phyloP scores from a whole-genome alignment of 2,329 filamentous ascomycete species.

The Venturiaceae sp. region DNA sequence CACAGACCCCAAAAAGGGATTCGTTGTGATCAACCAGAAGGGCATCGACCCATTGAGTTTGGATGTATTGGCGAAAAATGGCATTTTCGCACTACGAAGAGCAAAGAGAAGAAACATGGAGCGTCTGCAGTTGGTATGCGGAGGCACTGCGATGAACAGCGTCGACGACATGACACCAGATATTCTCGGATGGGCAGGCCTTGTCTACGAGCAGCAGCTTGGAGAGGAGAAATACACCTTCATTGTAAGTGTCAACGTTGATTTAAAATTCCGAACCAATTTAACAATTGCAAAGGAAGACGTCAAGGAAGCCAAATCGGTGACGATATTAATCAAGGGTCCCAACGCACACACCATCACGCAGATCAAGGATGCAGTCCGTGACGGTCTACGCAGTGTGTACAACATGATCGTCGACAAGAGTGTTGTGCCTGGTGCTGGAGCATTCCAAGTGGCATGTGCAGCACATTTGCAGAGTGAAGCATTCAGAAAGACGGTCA shows the following conservation, averaged over 20 bases:
- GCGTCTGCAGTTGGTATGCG: slow-evolving; percentile 87
- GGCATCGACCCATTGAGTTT: slow-evolving; percentile 94
- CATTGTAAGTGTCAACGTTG: slow-evolving; percentile 36
- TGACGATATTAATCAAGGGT: slow-evolving; percentile 95
- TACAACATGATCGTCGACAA: slow-evolving; percentile 99
- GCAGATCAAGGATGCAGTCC: slow-evolving; percentile 92
- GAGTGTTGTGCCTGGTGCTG: slow-evolving; percentile 87
- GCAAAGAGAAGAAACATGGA: slow-evolving; percentile 99
- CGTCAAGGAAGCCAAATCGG: slow-evolving; percentile 96
- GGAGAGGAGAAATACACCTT: slow-evolving; percentile 99
- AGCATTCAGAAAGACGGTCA: slow-evolving; percentile 78
- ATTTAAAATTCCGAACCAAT: not conserved
- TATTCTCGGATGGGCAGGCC: slow-evolving; percentile 87
- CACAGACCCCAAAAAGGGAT: slow-evolving; percentile 84
- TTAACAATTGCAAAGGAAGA: slow-evolving; percentile 52
- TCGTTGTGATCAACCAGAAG: slow-evolving; percentile 98
- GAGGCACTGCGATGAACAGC: slow-evolving; percentile 86
- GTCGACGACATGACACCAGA: slow-evolving; percentile 87
- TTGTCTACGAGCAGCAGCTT: slow-evolving; percentile 93
- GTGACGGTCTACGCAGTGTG: slow-evolving; percentile 88
- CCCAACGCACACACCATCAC: slow-evolving; percentile 94
- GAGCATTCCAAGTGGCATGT: slow-evolving; percentile 92
- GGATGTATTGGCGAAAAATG: slow-evolving; percentile 95
- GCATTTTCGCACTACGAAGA: slow-evolving; percentile 84
- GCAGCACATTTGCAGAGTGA: slow-evolving; percentile 81